Conservation (phyloP, 2,329 filamentous ascomycete genomes). For the Gaeumannomyces sp. region DNA sequence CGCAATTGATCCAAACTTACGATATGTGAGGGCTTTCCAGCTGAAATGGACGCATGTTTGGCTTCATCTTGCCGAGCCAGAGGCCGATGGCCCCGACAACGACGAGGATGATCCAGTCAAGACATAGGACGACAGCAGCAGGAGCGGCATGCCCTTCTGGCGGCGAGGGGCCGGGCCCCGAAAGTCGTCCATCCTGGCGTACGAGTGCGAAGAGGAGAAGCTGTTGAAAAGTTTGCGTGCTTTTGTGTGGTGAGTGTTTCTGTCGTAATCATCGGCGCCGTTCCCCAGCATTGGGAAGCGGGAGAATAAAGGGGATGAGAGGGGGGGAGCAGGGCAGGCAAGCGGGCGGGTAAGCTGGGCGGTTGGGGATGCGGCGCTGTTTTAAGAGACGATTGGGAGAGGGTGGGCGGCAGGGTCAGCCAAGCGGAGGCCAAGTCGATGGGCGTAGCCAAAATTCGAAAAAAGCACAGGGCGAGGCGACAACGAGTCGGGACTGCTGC, state of each 20-base stretch:
- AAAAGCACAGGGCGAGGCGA: conserved; percentile 1
- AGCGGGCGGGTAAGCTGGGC: not conserved
- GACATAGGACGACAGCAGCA: conserved; percentile 59
- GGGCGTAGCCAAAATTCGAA: not conserved
- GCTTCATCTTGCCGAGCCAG: conserved; percentile 51
- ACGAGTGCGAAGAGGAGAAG: conserved; percentile 5
- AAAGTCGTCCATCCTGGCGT: conserved; percentile 27
- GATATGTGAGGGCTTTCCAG: conserved; percentile 71
- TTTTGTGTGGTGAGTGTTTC: not conserved
- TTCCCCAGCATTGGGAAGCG: conserved; percentile 5
- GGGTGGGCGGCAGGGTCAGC: not conserved
- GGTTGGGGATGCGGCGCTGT: not conserved
- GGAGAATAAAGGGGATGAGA: not conserved
- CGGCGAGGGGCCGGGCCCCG: conserved; percentile 8
- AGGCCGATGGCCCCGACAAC: conserved; percentile 53
- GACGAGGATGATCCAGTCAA: conserved; percentile 66
- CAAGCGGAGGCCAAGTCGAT: not conserved
- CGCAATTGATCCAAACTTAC: conserved; percentile 30
- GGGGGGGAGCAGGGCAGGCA: not conserved
- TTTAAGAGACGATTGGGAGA: not conserved
- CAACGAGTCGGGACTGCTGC: not conserved
- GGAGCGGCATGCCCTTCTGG: conserved; percentile 20
- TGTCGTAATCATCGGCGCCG: not conserved
- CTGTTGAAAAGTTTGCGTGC: not conserved
- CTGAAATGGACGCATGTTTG: conserved; percentile 66